These are phyloP conservation scores for Lipomyces kockii DNA, from an alignment of 805 yeast genomes.

Conservation along the genomic window DNA sequence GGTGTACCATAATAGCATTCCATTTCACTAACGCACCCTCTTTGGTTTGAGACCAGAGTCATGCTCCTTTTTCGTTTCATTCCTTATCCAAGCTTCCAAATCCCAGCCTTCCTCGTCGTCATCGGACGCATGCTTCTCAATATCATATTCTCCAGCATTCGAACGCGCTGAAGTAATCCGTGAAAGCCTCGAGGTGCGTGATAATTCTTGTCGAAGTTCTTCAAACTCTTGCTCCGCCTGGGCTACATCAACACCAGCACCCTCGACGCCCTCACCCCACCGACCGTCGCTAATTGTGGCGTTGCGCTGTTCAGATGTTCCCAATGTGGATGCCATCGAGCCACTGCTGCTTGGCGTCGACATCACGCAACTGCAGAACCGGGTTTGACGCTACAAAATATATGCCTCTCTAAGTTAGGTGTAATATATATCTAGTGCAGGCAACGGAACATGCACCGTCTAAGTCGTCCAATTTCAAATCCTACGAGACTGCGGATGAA, in stretches of 20 bases:
- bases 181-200: constrained; percentile 4
- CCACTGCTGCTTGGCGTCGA: neutral
- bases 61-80: constrained; percentile 7
- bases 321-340: neutral
- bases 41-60: constrained; percentile 11
- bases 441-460: no score
- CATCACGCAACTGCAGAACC: neutral
- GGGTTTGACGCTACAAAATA: neutral
- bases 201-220: constrained; percentile 16
- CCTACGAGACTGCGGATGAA: neutral
- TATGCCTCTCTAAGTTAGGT: neutral
- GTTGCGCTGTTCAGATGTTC: neutral
- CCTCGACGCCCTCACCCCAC: constrained; percentile 17
- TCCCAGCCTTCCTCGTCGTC: constrained; percentile 8
- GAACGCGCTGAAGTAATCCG: neutral
- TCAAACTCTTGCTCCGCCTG: constrained; percentile 12
- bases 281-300: constrained; percentile 1
- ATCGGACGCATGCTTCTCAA: constrained; percentile 6
- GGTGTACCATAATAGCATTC: neutral
- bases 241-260: constrained; percentile 16
- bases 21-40: constrained; percentile 1
- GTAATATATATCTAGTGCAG: neutral
- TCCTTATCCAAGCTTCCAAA: constrained; percentile 15
- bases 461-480: neutral
- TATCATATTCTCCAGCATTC: neutral